Evolutionary conservation across 176 grass and related monocot genomes (phyloP).

Genomic region (Paspalum notatum): DNA sequence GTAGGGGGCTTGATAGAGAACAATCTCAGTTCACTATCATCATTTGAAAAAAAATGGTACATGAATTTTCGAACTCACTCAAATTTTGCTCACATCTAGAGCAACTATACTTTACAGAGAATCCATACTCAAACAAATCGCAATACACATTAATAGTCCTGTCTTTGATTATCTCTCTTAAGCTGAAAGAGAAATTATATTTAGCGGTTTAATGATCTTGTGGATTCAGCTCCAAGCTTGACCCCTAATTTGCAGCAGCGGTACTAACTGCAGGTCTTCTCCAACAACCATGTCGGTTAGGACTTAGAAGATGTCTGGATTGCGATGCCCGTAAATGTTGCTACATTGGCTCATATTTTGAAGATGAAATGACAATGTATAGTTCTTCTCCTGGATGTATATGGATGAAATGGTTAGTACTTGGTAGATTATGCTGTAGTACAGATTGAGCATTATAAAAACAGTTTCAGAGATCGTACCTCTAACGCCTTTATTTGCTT

Average conservation of each 20-base stretch:
- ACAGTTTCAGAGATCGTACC: conserved; percentile 24
- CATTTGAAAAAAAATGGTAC: background rate
- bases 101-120: background rate
- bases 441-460: background rate
- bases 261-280: background rate
- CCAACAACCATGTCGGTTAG: background rate
- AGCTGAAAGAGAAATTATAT: background rate
- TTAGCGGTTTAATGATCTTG: conserved; percentile 6
- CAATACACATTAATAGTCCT: background rate
- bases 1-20: background rate
- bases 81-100: background rate
- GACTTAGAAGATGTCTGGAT: conserved; percentile 39
- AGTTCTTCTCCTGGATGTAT: conserved; percentile 42
- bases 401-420: background rate
- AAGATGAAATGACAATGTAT: conserved; percentile 43
- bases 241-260: background rate
- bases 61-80: background rate
- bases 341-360: background rate
- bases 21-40: background rate
- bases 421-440: background rate
- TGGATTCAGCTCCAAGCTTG: background rate
- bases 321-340: conserved; percentile 6
- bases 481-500: conserved; percentile 48
- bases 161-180: background rate
- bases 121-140: background rate